A percentile compares a stretch with the other conserved stretches of the same genome.
Conservation (phyloP, 1,284 basidiomycete species). For the Irpex lacteus region DNA sequence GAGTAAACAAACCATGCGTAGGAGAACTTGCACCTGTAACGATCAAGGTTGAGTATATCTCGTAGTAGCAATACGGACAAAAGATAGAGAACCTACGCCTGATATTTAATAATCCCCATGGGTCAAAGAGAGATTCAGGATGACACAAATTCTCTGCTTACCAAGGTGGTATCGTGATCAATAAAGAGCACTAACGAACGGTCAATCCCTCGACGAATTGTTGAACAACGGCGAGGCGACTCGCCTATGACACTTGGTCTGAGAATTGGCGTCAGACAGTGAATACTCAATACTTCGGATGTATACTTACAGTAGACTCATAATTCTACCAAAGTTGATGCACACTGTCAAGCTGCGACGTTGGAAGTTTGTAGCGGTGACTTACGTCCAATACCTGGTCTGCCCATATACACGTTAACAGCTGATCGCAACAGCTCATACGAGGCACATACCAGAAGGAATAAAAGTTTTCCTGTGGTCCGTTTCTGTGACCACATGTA, state of each 20-base stretch:
- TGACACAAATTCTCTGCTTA: neutral
- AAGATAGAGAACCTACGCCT: neutral
- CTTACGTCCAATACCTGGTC: slow-evolving; percentile 1
- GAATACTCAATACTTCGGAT: neutral
- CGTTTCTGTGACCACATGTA: slow-evolving; percentile 1
- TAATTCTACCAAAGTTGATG: neutral
- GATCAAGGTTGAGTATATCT: neutral
- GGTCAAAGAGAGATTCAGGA: neutral
- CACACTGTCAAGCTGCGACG: too few species aligned
- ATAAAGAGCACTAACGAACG: neutral
- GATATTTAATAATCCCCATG: neutral
- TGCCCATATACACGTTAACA: neutral
- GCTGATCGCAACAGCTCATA: neutral
- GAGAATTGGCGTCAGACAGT: neutral
- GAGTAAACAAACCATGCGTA: slow-evolving; percentile 12
- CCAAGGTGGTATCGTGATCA: neutral
- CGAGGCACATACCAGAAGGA: neutral
- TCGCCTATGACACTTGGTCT: neutral
- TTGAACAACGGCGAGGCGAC: neutral
- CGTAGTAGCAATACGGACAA: neutral
- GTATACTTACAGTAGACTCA: neutral
- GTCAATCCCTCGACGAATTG: neutral
- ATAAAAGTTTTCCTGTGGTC: neutral
- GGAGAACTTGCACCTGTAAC: slow-evolving; percentile 8
- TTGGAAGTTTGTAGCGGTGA: neutral